Conservation (phyloP, 2,329 filamentous ascomycete species). For the Sclerotinia nivalis region DNA sequence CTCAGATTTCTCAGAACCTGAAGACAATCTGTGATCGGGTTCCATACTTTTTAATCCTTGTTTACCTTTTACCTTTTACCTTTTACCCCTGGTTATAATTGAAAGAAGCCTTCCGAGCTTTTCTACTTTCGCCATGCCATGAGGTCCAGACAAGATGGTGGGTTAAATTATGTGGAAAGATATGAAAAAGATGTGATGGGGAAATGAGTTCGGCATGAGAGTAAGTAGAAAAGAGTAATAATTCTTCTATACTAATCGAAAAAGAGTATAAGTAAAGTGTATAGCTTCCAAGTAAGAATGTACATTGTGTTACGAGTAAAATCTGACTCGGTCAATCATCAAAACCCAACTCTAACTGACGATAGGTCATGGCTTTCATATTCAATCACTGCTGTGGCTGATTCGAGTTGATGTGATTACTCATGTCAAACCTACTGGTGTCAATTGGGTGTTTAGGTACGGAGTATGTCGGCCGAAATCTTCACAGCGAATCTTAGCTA, state of each 20-base stretch:
- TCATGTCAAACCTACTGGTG: not conserved
- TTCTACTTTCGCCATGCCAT: not conserved
- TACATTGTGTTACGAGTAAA: too few species aligned
- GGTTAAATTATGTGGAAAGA: not conserved
- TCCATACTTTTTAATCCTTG: not conserved
- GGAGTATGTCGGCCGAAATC: not conserved
- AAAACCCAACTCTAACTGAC: not conserved
- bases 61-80: not conserved
- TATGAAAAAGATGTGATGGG: not conserved
- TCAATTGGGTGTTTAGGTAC: not conserved
- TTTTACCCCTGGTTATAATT: slow-evolving; percentile 4
- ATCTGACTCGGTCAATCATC: not conserved
- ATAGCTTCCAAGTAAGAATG: too few species aligned
- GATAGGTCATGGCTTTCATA: not conserved
- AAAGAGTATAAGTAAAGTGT: not conserved
- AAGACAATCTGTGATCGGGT: slow-evolving; percentile 7
- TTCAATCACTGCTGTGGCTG: not conserved
- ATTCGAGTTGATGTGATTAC: not conserved
- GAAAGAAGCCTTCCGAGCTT: not conserved
- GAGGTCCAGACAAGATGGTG: slow-evolving; percentile 10
- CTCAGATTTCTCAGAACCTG: not conserved
- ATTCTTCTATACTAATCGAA: rapidly evolving
- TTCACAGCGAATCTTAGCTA: too few species aligned
- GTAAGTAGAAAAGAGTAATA: not conserved
- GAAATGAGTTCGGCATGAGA: not conserved